Evolutionary conservation across 768 basidiomycete species (phyloP), one percentile per base, ranked within the genome.

Genomic region (Hygrophorus russula): DNA sequence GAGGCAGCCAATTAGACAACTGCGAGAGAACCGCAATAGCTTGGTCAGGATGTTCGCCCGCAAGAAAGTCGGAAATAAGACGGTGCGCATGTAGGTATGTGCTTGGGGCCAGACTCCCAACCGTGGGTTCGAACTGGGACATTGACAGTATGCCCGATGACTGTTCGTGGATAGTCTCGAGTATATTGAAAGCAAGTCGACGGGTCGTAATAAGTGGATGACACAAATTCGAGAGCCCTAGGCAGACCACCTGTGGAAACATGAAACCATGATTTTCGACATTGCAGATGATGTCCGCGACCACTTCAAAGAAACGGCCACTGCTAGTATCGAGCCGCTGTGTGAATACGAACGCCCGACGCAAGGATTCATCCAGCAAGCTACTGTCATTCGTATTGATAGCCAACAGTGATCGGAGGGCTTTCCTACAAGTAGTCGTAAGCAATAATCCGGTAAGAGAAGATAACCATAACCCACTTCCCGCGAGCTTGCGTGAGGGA

Each of bases 171-270:
- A 82, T 71, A 20, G 71, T 69, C 48, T 85, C 84, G 14, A 93
- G 65, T 53, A 89, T 75, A 50, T 78, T 70, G 59, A 92, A 85
- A 1, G 93, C 82, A 36, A 74, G 74, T n/a, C 72, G 71, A 9
- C 92, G 80, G 37, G 82, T 76, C 14, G 68, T 62, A 6, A 69
- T 49, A 17, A 74, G 68, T 2, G 78, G 73, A 57, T 93, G 83
- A 27, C 85, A 82, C 8, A 97, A 71, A 60, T 96, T 96, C 14
- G 85, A 80, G 14, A 96, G 63, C 2, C 82, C 85, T 11, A 94
- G 68, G 53, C 80, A 89, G 17, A 76, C 71, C 11, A 77, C 65
- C 55, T 94, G 89, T 18, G 78, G 68, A 54, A 90, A 85, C 3
- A 73, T 72, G 57, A 83, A 87, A 38, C 69, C 67, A 53, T 78